Evolutionary conservation across 768 basidiomycete species (phyloP).

Genomic region (Lactarius sanguifluus): DNA sequence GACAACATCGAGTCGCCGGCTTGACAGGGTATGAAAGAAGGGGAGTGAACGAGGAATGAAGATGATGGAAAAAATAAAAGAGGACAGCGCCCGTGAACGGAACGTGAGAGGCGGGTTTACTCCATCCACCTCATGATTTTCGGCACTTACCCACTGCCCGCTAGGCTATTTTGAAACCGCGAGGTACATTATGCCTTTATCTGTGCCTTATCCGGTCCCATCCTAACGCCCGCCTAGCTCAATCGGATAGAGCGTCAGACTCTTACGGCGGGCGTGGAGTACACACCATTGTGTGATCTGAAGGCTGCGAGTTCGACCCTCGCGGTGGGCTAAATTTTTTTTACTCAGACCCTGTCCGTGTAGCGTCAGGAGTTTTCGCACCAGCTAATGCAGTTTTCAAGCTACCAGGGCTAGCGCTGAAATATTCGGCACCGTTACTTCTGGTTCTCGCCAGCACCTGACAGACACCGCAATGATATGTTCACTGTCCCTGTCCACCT

Average conservation of each 20-base stretch:
- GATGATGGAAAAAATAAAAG: not conserved
- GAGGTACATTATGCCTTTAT: not conserved
- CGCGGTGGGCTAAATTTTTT: slow-evolving; percentile 52
- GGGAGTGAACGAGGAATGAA: not conserved
- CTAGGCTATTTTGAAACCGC: not conserved
- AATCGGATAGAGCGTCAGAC: slow-evolving; percentile 70
- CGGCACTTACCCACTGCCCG: not conserved
- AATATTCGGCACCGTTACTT: not conserved
- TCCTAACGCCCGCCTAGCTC: slow-evolving; percentile 55
- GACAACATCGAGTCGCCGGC: slow-evolving; percentile 32
- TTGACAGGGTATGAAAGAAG: slow-evolving; percentile 19
- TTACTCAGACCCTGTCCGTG: not conserved
- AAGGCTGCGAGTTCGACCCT: slow-evolving; percentile 66
- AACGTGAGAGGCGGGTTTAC: not conserved
- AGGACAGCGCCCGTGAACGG: not conserved
- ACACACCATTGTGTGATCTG: slow-evolving; percentile 39
- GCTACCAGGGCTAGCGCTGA: no score
- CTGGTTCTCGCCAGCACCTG: not conserved
- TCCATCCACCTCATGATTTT: not conserved
- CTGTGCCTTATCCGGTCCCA: not conserved
- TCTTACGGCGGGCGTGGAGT: slow-evolving; percentile 41
- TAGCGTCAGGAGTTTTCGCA: no score
- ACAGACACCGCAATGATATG: not conserved
- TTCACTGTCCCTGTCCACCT: not conserved
- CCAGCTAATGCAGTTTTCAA: no score